phyloP scores from a whole-genome alignment of 768 basidiomycete species.

The Boletus sp. region DNA sequence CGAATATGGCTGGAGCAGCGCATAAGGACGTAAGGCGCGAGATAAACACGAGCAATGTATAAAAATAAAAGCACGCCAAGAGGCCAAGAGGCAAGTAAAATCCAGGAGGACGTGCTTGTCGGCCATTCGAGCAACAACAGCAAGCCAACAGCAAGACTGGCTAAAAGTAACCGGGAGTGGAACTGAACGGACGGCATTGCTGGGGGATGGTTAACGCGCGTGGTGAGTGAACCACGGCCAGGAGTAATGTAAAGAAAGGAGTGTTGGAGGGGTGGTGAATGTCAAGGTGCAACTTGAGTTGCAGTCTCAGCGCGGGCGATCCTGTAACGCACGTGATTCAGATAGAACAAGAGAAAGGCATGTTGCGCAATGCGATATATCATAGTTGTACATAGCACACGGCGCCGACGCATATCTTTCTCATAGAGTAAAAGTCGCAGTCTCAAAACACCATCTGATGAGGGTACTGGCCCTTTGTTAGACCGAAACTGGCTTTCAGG shows the following conservation, averaged over 20 bases:
- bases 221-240: not conserved
- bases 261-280: not conserved
- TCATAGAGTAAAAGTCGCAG: slow-evolving; percentile 10
- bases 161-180: slow-evolving; percentile 9
- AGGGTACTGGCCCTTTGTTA: slow-evolving; percentile 96
- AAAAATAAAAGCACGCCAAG: slow-evolving; percentile 51
- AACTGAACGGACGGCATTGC: slow-evolving; percentile 7
- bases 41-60: slow-evolving; percentile 60
- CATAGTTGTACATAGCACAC: slow-evolving; percentile 24
- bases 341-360: slow-evolving; percentile 14
- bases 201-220: not conserved
- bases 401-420: slow-evolving; percentile 11
- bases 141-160: slow-evolving; percentile 9
- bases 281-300: not conserved
- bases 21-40: slow-evolving; percentile 61
- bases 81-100: slow-evolving; percentile 46
- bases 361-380: slow-evolving; percentile 21
- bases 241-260: slow-evolving; percentile 1
- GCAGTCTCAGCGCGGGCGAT: not conserved
- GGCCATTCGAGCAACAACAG: slow-evolving; percentile 21
- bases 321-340: slow-evolving; percentile 12
- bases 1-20: slow-evolving; percentile 59
- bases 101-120: slow-evolving; percentile 32
- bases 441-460: slow-evolving; percentile 88
- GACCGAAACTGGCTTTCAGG: slow-evolving; percentile 86